Conservation (phyloP, 257 asterid species). For the Fraxinus quadrangulata region DNA sequence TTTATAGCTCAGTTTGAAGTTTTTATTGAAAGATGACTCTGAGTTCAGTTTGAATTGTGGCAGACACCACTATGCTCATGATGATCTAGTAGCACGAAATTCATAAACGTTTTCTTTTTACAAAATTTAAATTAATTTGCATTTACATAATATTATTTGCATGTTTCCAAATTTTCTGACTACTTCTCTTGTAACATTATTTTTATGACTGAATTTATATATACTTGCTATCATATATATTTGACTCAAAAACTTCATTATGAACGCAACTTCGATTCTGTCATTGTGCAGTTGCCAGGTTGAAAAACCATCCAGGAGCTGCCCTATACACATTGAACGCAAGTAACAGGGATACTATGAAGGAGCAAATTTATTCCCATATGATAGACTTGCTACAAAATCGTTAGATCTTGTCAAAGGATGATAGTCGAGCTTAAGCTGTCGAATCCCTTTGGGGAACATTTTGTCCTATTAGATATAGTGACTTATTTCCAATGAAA, state of each 20-base stretch:
- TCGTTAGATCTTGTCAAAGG: constrained; percentile 31
- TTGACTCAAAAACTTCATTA: background rate
- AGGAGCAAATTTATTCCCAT: constrained; percentile 56
- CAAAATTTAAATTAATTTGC: background rate
- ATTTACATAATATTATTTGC: background rate
- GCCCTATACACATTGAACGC: constrained; percentile 45
- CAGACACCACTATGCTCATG: background rate
- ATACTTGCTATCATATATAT: background rate
- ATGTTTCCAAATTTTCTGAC: background rate
- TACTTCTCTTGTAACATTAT: background rate
- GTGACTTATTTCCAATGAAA: background rate
- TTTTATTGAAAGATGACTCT: background rate
- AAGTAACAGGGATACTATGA: constrained; percentile 72
- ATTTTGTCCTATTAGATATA: background rate
- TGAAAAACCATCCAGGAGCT: constrained; percentile 77
- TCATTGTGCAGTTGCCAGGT: constrained; percentile 63
- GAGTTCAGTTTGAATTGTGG: background rate
- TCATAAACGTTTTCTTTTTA: background rate
- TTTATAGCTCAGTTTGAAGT: background rate
- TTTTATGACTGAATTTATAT: background rate
- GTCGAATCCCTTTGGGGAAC: background rate
- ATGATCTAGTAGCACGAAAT: background rate
- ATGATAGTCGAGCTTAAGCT: constrained; percentile 4
- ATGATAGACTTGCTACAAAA: constrained; percentile 49
- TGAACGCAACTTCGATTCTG: background rate